phyloP scores from a whole-genome alignment of 73 alveolate species.

The Tetrahymena borealis region DNA sequence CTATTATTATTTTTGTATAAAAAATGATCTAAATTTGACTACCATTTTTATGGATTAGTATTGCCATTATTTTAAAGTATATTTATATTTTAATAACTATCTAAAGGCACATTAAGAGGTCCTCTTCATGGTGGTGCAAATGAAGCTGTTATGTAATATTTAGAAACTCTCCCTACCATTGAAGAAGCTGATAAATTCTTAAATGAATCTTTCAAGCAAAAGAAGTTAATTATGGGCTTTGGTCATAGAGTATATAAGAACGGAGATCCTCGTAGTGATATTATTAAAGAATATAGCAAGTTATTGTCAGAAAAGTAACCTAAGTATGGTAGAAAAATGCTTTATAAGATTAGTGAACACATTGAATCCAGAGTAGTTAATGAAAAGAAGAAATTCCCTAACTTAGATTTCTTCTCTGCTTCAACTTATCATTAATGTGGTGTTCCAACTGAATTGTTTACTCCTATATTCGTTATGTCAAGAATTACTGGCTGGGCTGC shows the following conservation, averaged over 20 bases:
- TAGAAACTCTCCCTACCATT: slow-evolving; percentile 25
- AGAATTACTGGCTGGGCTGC: slow-evolving; percentile 66
- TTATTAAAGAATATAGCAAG: slow-evolving; percentile 46
- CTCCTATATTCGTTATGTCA: slow-evolving; percentile 52
- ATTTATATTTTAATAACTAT: background rate
- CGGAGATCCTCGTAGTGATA: slow-evolving; percentile 66
- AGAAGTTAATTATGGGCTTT: slow-evolving; percentile 65
- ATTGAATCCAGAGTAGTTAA: slow-evolving; percentile 48
- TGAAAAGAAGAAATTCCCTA: slow-evolving; percentile 68
- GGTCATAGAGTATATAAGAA: slow-evolving; percentile 69
- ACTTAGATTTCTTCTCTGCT: slow-evolving; percentile 66
- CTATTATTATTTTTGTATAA: background rate
- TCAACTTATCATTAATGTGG: slow-evolving; percentile 61
- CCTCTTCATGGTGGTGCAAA: slow-evolving; percentile 78
- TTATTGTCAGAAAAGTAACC: slow-evolving; percentile 31
- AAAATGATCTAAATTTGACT: too few relatives aligned
- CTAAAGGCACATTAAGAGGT: slow-evolving; percentile 66
- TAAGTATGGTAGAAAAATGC: slow-evolving; percentile 31
- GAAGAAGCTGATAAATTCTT: slow-evolving; percentile 46
- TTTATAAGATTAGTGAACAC: slow-evolving; percentile 50
- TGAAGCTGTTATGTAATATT: slow-evolving; percentile 66
- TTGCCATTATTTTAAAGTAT: too few relatives aligned
- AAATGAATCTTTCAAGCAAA: slow-evolving; percentile 28
- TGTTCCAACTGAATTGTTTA: slow-evolving; percentile 45
- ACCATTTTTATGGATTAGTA: too few relatives aligned